Conservation (phyloP, 208 protist genomes). For the Trypanosoma theileri region DNA sequence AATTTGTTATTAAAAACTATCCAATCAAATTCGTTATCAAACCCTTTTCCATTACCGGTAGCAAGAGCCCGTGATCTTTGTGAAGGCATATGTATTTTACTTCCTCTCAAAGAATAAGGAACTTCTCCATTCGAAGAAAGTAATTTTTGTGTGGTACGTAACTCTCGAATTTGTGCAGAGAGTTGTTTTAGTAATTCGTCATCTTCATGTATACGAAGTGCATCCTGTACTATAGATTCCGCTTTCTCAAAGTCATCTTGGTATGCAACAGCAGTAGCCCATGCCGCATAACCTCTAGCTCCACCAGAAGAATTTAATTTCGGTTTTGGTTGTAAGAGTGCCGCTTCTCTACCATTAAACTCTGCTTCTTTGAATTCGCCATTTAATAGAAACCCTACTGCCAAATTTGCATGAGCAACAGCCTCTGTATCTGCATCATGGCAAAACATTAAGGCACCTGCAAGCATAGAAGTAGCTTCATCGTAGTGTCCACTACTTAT, state of each 20-base stretch:
- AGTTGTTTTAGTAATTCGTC: slow-evolving; percentile 34
- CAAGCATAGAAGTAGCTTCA: slow-evolving; percentile 53
- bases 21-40: slow-evolving; percentile 89
- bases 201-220: slow-evolving; percentile 44
- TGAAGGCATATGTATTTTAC: slow-evolving; percentile 32
- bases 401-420: slow-evolving; percentile 67
- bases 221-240: slow-evolving; percentile 63
- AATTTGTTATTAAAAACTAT: slow-evolving; percentile 80
- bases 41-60: slow-evolving; percentile 56
- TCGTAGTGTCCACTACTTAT: slow-evolving; percentile 43
- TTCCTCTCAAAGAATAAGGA: slow-evolving; percentile 28
- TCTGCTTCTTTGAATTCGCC: slow-evolving; percentile 76
- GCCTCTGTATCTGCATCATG: slow-evolving; percentile 57
- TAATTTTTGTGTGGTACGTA: slow-evolving; percentile 31
- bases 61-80: slow-evolving; percentile 57
- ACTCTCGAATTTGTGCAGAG: slow-evolving; percentile 14
- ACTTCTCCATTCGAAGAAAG: slow-evolving; percentile 27
- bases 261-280: slow-evolving; percentile 76
- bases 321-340: slow-evolving; percentile 47
- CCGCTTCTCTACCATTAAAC: slow-evolving; percentile 75
- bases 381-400: slow-evolving; percentile 47
- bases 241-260: slow-evolving; percentile 80
- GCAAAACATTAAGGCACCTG: slow-evolving; percentile 58
- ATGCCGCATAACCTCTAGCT: slow-evolving; percentile 56
- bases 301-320: slow-evolving; percentile 18